Base-by-base conservation (phyloP, 1,284 basidiomycete species). In the Spongispora temasekensis region DNA sequence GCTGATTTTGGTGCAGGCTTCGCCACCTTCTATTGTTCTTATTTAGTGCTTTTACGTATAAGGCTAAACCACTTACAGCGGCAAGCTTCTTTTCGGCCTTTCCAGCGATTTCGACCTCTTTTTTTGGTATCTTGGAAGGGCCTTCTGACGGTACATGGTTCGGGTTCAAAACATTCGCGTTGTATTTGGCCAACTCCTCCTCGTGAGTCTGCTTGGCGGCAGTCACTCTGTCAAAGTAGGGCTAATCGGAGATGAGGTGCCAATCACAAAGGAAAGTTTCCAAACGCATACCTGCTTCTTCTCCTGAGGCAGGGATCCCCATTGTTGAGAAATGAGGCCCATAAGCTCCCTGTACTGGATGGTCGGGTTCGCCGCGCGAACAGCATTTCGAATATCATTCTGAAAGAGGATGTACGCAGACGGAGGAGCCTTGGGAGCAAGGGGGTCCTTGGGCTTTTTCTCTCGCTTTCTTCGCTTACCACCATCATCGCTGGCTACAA, bases 371-470 rank as follows among this genome's bases (percentile, higher is more conserved):
- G 82, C 77, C 53, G 79, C 79, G 78, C 89, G 88, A 68, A 93
- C 80, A 64, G 85, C 78, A 64, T 88, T 85, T 69, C 95, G 89
- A 61, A 95, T 83, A 48, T 93, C 90, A 75, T 98, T 98, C 77
- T 98, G 97, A 84, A 92, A 99, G 68, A 97, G 82, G 73, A 99
- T 88, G 80, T 98, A 99, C 21, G 95, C 95, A 21, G 94, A 94
- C 23, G 95, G 85, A 28, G 97, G 95, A 19, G 95, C 89, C 77
- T 97, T 98, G 46, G 97, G 97, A 60, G 94, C 94, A 74, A 95
- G 91, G 35, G 95, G 95, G 74, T 99, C 96, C 75, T 89, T 94
- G 59, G 78, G 76, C 68, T 89, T 89, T 71, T 86, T 90, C 71
- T 74, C 77, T 61, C 71, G 69, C 67, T 66, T 77, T 73, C 65